Evolutionary conservation across 768 basidiomycete species (phyloP).

Genomic region (Clitopilus passeckerianus): DNA sequence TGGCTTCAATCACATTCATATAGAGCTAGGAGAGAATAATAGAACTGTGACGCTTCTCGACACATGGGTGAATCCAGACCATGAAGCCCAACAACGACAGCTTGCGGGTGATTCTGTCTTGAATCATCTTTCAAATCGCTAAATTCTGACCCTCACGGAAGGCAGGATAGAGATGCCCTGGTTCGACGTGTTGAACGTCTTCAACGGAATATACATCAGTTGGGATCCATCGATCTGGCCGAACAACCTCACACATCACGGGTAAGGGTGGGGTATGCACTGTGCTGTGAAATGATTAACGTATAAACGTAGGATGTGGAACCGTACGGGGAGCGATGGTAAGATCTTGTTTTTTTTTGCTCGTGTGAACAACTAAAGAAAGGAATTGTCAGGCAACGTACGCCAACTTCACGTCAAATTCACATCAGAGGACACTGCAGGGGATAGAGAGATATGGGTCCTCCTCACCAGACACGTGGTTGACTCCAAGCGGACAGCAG

Average conservation of each 20-base stretch:
- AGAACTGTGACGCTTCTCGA: slow-evolving; percentile 66
- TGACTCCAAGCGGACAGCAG: slow-evolving; percentile 51
- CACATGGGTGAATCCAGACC: slow-evolving; percentile 49
- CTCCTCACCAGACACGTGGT: slow-evolving; percentile 73
- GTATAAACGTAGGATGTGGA: slow-evolving; percentile 36
- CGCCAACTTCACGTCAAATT: slow-evolving; percentile 9
- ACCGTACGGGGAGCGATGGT: slow-evolving; percentile 25
- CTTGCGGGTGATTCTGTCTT: slow-evolving; percentile 20
- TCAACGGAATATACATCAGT: slow-evolving; percentile 79
- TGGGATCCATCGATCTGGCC: slow-evolving; percentile 76
- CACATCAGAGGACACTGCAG: slow-evolving; percentile 22
- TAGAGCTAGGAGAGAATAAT: slow-evolving; percentile 48
- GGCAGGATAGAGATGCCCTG: slow-evolving; percentile 62
- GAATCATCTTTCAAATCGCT: no score
- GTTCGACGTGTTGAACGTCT: slow-evolving; percentile 68
- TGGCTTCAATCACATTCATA: neutral
- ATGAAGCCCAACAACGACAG: slow-evolving; percentile 13
- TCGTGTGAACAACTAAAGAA: neutral
- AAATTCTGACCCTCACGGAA: slow-evolving; percentile 10
- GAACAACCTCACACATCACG: slow-evolving; percentile 52
- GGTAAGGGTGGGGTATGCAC: slow-evolving; percentile 37
- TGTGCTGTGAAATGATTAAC: no score
- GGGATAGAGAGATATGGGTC: slow-evolving; percentile 65
- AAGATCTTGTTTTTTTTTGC: slow-evolving; percentile 1
- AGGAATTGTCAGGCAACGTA: slow-evolving; percentile 26